Evolutionary conservation across 2,329 filamentous ascomycete genomes (phyloP).

Genomic region (Xylariaceae sp.): DNA sequence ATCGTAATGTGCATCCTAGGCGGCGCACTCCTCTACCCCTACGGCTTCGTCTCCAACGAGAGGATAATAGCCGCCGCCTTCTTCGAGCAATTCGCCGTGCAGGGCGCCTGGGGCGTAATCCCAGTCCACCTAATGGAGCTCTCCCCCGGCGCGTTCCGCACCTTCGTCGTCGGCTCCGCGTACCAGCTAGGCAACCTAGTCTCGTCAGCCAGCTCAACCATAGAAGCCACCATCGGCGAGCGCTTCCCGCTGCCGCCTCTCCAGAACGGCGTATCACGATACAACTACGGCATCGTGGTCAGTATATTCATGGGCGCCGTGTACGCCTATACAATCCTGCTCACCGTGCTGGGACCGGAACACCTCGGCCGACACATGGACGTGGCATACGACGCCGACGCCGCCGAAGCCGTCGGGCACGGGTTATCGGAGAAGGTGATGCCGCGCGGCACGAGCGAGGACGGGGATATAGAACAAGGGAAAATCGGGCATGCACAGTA

Average conservation of each 20-base stretch:
- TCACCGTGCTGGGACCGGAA: slow-evolving; percentile 62
- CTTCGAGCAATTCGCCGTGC: slow-evolving; percentile 76
- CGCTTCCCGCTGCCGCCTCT: slow-evolving; percentile 64
- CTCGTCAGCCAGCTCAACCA: slow-evolving; percentile 65
- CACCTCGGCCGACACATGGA: slow-evolving; percentile 50
- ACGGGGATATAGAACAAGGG: slow-evolving; percentile 32
- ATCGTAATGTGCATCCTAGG: slow-evolving; percentile 61
- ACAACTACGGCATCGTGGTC: slow-evolving; percentile 78
- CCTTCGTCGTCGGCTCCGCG: slow-evolving; percentile 68
- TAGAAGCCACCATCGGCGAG: slow-evolving; percentile 72
- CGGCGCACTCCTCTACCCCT: slow-evolving; percentile 77
- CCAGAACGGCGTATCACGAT: slow-evolving; percentile 45
- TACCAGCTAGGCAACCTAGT: slow-evolving; percentile 78
- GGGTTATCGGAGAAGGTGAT: slow-evolving; percentile 35
- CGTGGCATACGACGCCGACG: slow-evolving; percentile 45
- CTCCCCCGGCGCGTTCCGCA: slow-evolving; percentile 66
- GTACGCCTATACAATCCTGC: slow-evolving; percentile 56
- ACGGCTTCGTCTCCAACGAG: slow-evolving; percentile 62
- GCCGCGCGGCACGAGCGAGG: slow-evolving; percentile 19
- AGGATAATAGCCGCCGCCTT: slow-evolving; percentile 74
- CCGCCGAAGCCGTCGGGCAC: slow-evolving; percentile 43
- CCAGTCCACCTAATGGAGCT: slow-evolving; percentile 76
- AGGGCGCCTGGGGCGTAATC: slow-evolving; percentile 73
- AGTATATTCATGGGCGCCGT: slow-evolving; percentile 90
- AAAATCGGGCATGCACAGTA: no score